Percentiles rank a stretch among this genome's conserved stretches.
These are phyloP conservation scores for Globisporangium viniferum DNA, from an alignment of 352 stramenopile species.

Conservation along the genomic window DNA sequence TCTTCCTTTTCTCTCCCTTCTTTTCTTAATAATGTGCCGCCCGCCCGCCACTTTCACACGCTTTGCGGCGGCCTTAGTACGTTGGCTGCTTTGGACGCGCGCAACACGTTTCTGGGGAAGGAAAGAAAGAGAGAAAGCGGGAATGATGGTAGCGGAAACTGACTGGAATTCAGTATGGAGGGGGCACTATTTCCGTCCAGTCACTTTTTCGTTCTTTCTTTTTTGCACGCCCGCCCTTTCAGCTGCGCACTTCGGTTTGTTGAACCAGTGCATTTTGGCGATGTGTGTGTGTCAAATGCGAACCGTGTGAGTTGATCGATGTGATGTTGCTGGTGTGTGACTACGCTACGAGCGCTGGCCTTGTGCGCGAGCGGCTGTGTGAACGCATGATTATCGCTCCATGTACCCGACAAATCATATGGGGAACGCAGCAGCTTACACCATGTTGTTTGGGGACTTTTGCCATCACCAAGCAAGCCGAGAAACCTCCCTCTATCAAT, in stretches of 20 bases:
- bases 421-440: background rate
- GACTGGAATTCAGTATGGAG: conserved; percentile 4
- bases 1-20: background rate
- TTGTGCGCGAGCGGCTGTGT: background rate
- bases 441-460: background rate
- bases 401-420: background rate
- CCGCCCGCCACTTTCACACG: background rate
- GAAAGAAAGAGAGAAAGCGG: background rate
- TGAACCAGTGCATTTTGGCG: background rate
- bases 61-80: background rate
- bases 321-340: background rate
- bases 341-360: background rate
- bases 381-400: background rate
- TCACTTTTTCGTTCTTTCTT: conserved; percentile 14
- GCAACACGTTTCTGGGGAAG: conserved; percentile 4
- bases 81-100: background rate
- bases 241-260: background rate
- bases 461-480: background rate
- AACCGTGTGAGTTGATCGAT: background rate
- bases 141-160: background rate
- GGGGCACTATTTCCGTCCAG: conserved; percentile 9
- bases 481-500: background rate
- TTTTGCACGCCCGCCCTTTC: background rate
- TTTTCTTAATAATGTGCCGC: background rate
- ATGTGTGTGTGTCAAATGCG: background rate